Percentiles rank a stretch among this genome's conserved stretches.
Evolutionary conservation across 257 asterid species (phyloP).

Genomic region (Plantago ovata): DNA sequence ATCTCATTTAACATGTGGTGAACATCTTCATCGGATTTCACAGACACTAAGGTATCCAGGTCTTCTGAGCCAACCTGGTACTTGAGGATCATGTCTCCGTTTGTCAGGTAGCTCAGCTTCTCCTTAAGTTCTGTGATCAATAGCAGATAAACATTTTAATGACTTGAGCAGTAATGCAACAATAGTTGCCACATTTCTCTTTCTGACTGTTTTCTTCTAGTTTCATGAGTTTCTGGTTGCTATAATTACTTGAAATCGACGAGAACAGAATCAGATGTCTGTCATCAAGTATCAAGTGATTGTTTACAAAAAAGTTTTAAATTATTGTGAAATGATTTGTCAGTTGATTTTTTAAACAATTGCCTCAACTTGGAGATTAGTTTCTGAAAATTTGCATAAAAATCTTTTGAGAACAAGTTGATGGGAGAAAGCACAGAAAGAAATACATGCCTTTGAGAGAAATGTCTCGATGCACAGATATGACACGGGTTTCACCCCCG

Average conservation of each 20-base stretch:
- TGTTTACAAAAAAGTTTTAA: too few relatives aligned
- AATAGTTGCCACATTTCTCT: too few relatives aligned
- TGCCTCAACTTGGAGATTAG: too few relatives aligned
- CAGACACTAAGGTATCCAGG: conserved; percentile 73
- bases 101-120: conserved; percentile 57
- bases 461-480: conserved; percentile 54
- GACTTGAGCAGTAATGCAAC: too few relatives aligned
- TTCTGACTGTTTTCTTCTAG: neutral
- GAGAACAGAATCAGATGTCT: neutral
- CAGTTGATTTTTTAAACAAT: too few relatives aligned
- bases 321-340: too few relatives aligned
- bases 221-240: neutral
- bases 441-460: conserved; percentile 43
- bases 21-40: conserved; percentile 75
- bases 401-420: too few relatives aligned
- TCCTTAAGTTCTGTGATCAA: conserved; percentile 60
- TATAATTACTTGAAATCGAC: neutral
- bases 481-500: conserved; percentile 92
- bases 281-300: too few relatives aligned
- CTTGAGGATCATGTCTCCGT: conserved; percentile 71
- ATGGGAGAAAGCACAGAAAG: neutral
- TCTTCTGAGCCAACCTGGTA: conserved; percentile 75
- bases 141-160: neutral
- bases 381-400: too few relatives aligned
- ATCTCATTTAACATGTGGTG: conserved; percentile 71